Base-by-base conservation (phyloP, 2,329 filamentous ascomycete genomes). In the Diaporthe ampelina region DNA sequence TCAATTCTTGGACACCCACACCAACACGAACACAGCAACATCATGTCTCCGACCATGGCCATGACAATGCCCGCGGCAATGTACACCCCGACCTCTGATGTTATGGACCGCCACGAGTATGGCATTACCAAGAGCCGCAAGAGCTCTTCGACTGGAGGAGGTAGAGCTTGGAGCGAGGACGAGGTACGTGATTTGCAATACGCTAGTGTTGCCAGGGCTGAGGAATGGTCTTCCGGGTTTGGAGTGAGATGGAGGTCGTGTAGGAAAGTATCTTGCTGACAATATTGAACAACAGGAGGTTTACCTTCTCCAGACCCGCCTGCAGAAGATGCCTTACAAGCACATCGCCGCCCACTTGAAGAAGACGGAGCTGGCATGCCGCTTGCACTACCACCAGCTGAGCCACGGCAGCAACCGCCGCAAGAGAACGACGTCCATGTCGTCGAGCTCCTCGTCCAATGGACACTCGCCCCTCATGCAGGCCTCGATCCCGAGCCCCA, bases 311-410 rank as follows among this genome's bases (percentile, higher is more conserved):
- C 93, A 95, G 84, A 95, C 93, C 75, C 93, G 94, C 74, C 90
- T 94, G 80, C 93, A 95, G 80, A 96, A 96, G 85, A 95, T 96
- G 91, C 94, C 94, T 0, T 97, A 97, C 85, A 97, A 96, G 88
- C 94, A 96, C 82, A 97, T 97, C 81, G 94, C 94, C 74, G 91
- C 92, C 74, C 93, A 95, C 79, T 86, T 97, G 78, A 94, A 95
- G 85, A 97, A 97, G 87, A 97, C 94, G 0, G 94, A 97, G 85
- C 88, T 97, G 75, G 94, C 94, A 63, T 97, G 94, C 85, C 94
- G 94, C 76, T 89, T 97, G 76, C 94, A 97, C 84, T 96, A 94
- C 82, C 94, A 97, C 81, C 94, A 97, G 81, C 89, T 97, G 76
- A 95, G 93, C 77, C 94, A 95, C 81, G 94, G 94, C 74, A 94